Evolutionary conservation across 1,284 basidiomycete species (phyloP).

Genomic region (Lignosus rhinocerotis): DNA sequence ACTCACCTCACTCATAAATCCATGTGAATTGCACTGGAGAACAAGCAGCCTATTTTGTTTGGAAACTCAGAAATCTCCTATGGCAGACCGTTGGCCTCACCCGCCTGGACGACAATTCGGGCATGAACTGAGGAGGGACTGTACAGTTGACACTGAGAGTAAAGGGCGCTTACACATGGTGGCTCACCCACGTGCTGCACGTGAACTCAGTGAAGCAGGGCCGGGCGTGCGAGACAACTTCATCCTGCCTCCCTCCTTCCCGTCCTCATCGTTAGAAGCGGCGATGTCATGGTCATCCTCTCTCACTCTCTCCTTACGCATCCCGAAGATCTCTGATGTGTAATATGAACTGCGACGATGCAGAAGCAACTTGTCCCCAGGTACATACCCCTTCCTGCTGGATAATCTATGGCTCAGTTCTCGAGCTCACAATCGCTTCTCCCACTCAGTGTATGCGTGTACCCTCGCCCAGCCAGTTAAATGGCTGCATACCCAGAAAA

Average conservation of each 20-base stretch:
- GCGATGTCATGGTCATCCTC: slow-evolving; percentile 4
- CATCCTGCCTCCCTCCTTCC: slow-evolving; percentile 25
- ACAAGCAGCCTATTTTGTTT: too few species aligned
- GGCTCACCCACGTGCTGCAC: slow-evolving; percentile 23
- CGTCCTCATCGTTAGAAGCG: slow-evolving; percentile 15
- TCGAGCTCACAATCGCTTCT: background rate
- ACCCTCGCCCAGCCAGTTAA: background rate
- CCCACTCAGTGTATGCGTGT: background rate
- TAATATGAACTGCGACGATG: background rate
- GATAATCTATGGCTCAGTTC: background rate
- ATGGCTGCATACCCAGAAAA: background rate
- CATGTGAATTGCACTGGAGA: too few species aligned
- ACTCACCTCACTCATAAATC: too few species aligned
- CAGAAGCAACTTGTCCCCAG: background rate
- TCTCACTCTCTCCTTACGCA: background rate
- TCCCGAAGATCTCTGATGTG: background rate
- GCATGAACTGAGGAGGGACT: slow-evolving; percentile 11
- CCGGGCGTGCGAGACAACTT: slow-evolving; percentile 25
- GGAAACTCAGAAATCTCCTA: too few species aligned
- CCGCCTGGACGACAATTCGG: background rate
- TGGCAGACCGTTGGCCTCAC: too few species aligned
- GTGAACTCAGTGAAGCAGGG: slow-evolving; percentile 22
- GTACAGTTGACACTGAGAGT: slow-evolving; percentile 18
- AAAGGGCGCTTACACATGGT: slow-evolving; percentile 9
- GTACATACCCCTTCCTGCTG: background rate